phyloP scores from a whole-genome alignment of 495 filamentous ascomycete species.

The Aspergillus funiculosus region DNA sequence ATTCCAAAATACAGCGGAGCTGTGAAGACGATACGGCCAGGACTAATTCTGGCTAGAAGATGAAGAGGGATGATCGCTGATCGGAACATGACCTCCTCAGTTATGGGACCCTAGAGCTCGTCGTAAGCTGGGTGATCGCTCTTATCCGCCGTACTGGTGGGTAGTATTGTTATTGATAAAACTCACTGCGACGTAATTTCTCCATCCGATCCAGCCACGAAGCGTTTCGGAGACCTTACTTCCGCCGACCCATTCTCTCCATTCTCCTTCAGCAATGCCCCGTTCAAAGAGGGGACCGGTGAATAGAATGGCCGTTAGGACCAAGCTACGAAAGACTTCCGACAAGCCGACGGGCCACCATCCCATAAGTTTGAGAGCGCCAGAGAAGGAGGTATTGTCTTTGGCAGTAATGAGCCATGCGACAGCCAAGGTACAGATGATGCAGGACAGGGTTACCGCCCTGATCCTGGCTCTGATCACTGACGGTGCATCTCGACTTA shows the following conservation, averaged over 20 bases:
- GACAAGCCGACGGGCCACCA: conserved; percentile 63
- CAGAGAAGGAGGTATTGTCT: conserved; percentile 38
- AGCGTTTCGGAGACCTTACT: conserved; percentile 42
- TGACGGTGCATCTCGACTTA: conserved; percentile 81
- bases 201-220: conserved; percentile 57
- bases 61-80: conserved; percentile 76
- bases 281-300: conserved; percentile 75
- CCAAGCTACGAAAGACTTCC: conserved; percentile 52
- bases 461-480: conserved; percentile 84
- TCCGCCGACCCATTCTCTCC: conserved; percentile 55
- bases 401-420: conserved; percentile 51
- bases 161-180: neutral
- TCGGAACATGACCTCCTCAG: conserved; percentile 91
- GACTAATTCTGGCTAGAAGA: conserved; percentile 59
- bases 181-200: conserved; percentile 58
- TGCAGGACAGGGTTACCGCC: conserved; percentile 65
- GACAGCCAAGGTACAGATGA: conserved; percentile 55
- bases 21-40: conserved; percentile 61
- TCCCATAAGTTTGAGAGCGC: conserved; percentile 62
- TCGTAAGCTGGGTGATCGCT: conserved; percentile 2
- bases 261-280: conserved; percentile 63
- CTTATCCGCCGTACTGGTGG: neutral
- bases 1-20: conserved; percentile 91
- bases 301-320: conserved; percentile 76
- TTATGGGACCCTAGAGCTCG: conserved; percentile 65